Base-by-base conservation (phyloP, 139 green algal species). In the Deuterostichococcus epilithicus region DNA sequence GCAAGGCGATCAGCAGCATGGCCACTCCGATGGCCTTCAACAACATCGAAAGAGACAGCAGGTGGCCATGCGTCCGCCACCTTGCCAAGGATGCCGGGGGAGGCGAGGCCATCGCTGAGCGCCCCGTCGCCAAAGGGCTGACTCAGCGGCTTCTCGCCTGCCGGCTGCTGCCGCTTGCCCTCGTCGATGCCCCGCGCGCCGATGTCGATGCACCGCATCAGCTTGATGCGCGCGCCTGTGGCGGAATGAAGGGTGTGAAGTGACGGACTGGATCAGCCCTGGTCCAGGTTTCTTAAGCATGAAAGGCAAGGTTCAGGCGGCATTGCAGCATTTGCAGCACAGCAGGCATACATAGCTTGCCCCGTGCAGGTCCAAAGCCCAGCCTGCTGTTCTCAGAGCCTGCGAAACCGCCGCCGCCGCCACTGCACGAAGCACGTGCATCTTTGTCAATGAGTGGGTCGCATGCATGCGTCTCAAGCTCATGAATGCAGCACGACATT, bases 201-300 rank as follows among this genome's bases (percentile, higher is more conserved):
- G 36, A 88, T 38, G 34, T 88, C 70, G n/a, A 87, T 73, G 73
- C 74, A 85, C 45, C 88, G 86, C 38, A 84, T 88, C 32, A 92
- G 78, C 77, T 92, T 92, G 28, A 90, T 72, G 22, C 88, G 85
- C 5, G 88, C 88, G 1, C 86, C 86, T 81, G 72, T 66, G 28
- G n/a, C n/a, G n/a, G n/a, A 13, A 63, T 28, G 52, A 20, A 23
- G 52, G 52, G 5, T 63, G 13, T 63, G 8, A 58, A 34, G 35
- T 6, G 38, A 20, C 47, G 32, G 6, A 30, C 39, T 25, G 1
- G 32, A 23, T 13, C 13, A 32, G 44, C 39, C 32, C 72, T 47
- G n/a, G 30, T n/a, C n/a, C n/a, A n/a, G n/a, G n/a, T n/a, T n/a
- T n/a, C n/a, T n/a, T n/a, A n/a, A n/a, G n/a, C n/a, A n/a, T n/a